Conservation (phyloP, 345 rosid genomes). For the Eucalyptus paniculata region DNA sequence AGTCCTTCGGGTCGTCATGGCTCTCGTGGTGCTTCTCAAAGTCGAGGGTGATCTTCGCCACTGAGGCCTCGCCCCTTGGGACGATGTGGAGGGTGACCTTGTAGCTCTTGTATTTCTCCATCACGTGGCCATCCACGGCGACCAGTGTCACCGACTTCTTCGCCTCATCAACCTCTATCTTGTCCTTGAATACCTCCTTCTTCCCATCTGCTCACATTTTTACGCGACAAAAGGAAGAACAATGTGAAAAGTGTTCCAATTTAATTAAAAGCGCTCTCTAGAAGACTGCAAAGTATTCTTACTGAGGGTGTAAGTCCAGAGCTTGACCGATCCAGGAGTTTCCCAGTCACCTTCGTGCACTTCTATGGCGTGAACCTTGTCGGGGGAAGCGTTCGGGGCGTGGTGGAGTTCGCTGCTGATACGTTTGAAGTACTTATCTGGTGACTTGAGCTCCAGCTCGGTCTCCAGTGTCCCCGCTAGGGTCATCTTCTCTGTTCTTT, state of each 20-base stretch:
- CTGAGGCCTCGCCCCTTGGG: background rate
- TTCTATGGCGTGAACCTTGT: background rate
- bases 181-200: conserved; percentile 9
- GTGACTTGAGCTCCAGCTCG: conserved; percentile 8
- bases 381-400: conserved; percentile 1
- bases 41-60: background rate
- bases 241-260: background rate
- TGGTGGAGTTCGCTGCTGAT: background rate
- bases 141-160: background rate
- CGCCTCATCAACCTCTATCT: conserved; percentile 7
- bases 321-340: conserved; percentile 4
- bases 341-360: conserved; percentile 22
- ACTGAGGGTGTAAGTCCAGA: conserved; percentile 18
- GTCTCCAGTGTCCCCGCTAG: conserved; percentile 7
- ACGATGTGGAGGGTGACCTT: background rate
- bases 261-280: background rate
- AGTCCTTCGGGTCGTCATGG: background rate
- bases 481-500: background rate
- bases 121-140: conserved; percentile 8
- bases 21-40: background rate
- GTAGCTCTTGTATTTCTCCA: conserved; percentile 9
- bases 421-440: background rate
- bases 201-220: background rate
- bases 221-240: background rate
- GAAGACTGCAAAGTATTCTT: background rate